phyloP scores from a whole-genome alignment of 257 asterid genomes.

The Catharanthus roseus region DNA sequence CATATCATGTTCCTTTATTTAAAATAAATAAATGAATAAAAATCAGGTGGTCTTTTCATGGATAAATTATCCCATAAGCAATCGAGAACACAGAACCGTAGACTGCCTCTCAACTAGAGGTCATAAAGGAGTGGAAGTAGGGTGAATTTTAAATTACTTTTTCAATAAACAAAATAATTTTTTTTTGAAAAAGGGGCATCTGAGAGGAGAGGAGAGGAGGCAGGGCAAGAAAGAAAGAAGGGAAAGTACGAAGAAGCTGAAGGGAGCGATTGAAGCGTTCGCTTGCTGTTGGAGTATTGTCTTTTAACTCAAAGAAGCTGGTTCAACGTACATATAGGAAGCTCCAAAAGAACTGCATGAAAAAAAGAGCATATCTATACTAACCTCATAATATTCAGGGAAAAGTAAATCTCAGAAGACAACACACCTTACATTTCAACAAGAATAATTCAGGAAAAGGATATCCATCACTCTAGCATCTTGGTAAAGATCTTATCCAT shows the following conservation, averaged over 20 bases:
- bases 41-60: background rate
- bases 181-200: too few species aligned
- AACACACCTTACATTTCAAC: background rate
- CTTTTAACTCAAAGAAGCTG: background rate
- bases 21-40: too few species aligned
- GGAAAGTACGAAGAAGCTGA: constrained; percentile 19
- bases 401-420: background rate
- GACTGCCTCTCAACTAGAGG: background rate
- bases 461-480: background rate
- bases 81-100: background rate
- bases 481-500: too few species aligned
- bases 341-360: background rate
- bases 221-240: background rate
- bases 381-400: background rate
- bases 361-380: background rate
- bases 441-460: background rate
- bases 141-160: too few species aligned
- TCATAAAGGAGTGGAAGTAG: background rate
- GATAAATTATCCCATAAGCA: background rate
- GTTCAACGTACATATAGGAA: background rate
- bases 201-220: too few species aligned
- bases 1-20: background rate
- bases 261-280: constrained; percentile 15
- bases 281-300: background rate
- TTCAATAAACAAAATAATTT: too few species aligned